Evolutionary conservation across 2,329 filamentous ascomycete genomes (phyloP).

Genomic region (Exophiala spinifera): DNA sequence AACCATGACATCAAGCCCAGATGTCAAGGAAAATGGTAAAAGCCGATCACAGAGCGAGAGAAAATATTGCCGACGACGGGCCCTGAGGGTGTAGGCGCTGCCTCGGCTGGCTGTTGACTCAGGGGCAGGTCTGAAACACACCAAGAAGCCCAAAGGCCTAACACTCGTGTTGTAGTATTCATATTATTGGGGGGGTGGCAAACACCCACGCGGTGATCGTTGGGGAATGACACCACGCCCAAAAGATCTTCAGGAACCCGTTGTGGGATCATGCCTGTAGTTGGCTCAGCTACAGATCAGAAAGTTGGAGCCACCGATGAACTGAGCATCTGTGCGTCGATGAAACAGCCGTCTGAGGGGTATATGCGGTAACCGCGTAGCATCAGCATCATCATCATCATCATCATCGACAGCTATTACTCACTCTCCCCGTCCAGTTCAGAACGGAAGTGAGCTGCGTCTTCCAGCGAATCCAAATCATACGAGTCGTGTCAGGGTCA

Average conservation of each 20-base stretch:
- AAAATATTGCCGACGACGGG: neutral
- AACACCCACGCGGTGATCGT: slow-evolving; percentile 9
- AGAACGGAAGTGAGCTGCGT: no score
- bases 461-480: neutral
- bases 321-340: slow-evolving; percentile 7
- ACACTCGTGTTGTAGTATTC: neutral
- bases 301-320: slow-evolving; percentile 11
- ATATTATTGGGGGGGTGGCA: slow-evolving; percentile 24
- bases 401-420: slow-evolving; percentile 2
- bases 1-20: neutral
- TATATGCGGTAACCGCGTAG: slow-evolving; percentile 2
- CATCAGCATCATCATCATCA: no score
- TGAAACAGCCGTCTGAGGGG: slow-evolving; percentile 15
- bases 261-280: neutral
- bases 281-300: neutral
- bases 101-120: neutral
- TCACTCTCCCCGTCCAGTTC: neutral
- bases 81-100: no score
- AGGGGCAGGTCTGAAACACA: slow-evolving; percentile 17
- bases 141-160: slow-evolving; percentile 1
- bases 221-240: slow-evolving; percentile 1
- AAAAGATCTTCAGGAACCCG: slow-evolving; percentile 25
- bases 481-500: neutral
- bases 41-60: neutral
- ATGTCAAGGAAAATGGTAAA: neutral